A percentile compares a stretch with the other conserved stretches of the same genome.
phyloP scores from a whole-genome alignment of 768 basidiomycete genomes.

The Pleurotus cornucopiae region DNA sequence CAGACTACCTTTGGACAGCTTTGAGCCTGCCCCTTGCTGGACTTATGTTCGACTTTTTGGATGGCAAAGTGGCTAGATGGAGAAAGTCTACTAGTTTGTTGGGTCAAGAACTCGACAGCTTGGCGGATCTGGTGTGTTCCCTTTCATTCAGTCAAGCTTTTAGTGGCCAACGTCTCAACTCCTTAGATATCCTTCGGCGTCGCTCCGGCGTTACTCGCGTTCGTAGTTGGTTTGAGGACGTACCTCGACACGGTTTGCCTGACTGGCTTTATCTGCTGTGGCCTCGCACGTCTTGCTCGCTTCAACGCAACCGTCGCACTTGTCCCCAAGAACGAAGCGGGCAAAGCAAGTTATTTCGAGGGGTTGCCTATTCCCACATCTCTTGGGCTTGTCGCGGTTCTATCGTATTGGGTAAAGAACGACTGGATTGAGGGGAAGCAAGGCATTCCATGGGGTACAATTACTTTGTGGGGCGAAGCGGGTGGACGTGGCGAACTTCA shows the following conservation, averaged over 20 bases:
- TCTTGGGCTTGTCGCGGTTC: conserved; percentile 68
- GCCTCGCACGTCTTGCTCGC: conserved; percentile 92
- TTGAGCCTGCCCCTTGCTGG: conserved; percentile 86
- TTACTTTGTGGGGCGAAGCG: conserved; percentile 64
- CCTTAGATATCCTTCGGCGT: conserved; percentile 94
- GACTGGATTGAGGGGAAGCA: conserved; percentile 81
- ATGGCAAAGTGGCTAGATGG: conserved; percentile 98
- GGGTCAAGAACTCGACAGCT: conserved; percentile 95
- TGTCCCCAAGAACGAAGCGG: conserved; percentile 79
- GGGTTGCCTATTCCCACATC: conserved; percentile 96
- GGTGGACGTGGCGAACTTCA: conserved; percentile 87
- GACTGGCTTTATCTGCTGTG: conserved; percentile 91
- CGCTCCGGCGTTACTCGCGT: conserved; percentile 90
- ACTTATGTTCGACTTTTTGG: conserved; percentile 95
- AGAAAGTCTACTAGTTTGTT: conserved; percentile 92
- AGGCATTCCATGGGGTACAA: conserved; percentile 73
- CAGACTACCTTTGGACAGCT: conserved; percentile 81
- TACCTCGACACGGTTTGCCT: conserved; percentile 86
- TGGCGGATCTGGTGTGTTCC: conserved; percentile 84
- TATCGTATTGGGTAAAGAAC: conserved; percentile 79
- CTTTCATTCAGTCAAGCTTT: background rate
- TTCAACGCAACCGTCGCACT: conserved; percentile 98
- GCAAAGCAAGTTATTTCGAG: conserved; percentile 95
- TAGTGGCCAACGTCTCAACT: conserved; percentile 1
- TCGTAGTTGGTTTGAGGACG: conserved; percentile 86